Evolutionary conservation across 306 rosid genomes (phyloP).

Genomic region (Elaeagnus macrophylla): DNA sequence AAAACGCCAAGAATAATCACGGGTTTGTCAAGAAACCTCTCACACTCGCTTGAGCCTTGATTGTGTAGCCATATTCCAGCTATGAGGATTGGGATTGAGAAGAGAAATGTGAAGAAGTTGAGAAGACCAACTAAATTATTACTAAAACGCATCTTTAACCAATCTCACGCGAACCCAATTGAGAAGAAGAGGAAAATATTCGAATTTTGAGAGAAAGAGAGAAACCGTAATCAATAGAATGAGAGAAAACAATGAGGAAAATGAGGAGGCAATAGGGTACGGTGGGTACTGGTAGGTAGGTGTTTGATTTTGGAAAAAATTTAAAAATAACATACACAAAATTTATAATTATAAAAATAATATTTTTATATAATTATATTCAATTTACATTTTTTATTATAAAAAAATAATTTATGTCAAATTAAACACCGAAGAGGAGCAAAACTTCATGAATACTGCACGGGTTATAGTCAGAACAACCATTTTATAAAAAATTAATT

Average conservation of each 20-base stretch:
- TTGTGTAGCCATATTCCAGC: slow-evolving; percentile 60
- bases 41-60: slow-evolving; percentile 53
- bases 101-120: slow-evolving; percentile 49
- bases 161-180: background rate
- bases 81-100: slow-evolving; percentile 55
- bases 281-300: background rate
- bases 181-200: background rate
- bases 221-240: background rate
- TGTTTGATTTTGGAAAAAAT: too few relatives aligned
- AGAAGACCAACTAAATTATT: slow-evolving; percentile 58
- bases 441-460: too few relatives aligned
- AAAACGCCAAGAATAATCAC: slow-evolving; percentile 50
- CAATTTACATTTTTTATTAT: too few relatives aligned
- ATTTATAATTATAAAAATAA: too few relatives aligned
- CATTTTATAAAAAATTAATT: too few relatives aligned
- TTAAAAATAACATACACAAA: too few relatives aligned
- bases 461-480: too few relatives aligned
- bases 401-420: too few relatives aligned
- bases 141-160: slow-evolving; percentile 25
- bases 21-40: slow-evolving; percentile 51
- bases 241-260: background rate
- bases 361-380: too few relatives aligned
- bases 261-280: background rate
- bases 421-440: too few relatives aligned
- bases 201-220: background rate